Base-by-base conservation (phyloP, 116 monocot species). In the Posidonia oceanica region DNA sequence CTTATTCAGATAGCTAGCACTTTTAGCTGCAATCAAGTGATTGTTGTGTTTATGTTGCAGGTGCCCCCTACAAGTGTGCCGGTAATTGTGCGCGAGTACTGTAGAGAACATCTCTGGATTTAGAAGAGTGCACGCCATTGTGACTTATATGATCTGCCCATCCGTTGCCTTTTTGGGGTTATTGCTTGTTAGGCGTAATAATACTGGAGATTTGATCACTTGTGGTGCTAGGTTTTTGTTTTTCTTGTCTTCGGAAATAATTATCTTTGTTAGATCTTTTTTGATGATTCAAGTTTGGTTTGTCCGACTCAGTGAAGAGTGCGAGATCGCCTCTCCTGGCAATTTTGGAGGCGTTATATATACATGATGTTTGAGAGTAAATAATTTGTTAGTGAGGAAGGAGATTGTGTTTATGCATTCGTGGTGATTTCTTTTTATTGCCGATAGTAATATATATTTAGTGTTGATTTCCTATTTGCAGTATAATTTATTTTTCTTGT, bases 61-160 rank as follows among this genome's bases (percentile, higher is more conserved):
- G 79, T 96, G 3, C 96, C 96, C 13, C 91, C 91, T 7, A 91
- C 88, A n/a, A 96, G 96, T 73, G 87, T 96, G 22, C 96, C 96
- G 15, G 96, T 96, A 60, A 91, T 96, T 55, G 83, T 96, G 56
- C 80, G 91, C 29, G 88, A 96, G 71, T 91, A 91, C 71, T 79
- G 96, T 55, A 84, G 86, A 78, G 96, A 96, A 17, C 86, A 88
- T 14, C 67, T 91, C 22, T 91, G 86, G 87, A 85, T 91, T 60
- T 96, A 80, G 71, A 67, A 53, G 22, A 14, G 36, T 22, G 14
- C 7, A 36, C 14, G 5, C 14, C 6, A 53, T 48, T 23, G 54
- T 16, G 14, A 23, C 18, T 66, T 53, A 53, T 52, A 54, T 12
- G 14, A 54, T 14, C 23, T 22, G 52, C 36, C 68, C 16, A 15